phyloP scores from a whole-genome alignment of 1,284 basidiomycete species.

The Ustilago bromivora region DNA sequence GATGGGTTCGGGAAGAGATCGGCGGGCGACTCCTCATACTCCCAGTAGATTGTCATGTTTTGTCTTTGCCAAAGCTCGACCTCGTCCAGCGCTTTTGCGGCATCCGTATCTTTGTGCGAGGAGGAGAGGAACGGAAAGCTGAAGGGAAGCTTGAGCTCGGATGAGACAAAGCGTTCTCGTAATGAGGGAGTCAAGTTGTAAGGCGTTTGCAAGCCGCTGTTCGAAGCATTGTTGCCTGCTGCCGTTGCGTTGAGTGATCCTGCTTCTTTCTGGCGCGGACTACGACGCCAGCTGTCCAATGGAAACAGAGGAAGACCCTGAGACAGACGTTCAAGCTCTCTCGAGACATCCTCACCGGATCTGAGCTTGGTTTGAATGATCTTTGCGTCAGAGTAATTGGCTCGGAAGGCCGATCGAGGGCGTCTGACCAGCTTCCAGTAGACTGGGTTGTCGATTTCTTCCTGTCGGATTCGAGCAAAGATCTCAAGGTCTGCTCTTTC shows the following conservation, averaged over 20 bases:
- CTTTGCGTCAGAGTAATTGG: slow-evolving; percentile 30
- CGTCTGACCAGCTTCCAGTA: slow-evolving; percentile 34
- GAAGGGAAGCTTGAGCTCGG: slow-evolving; percentile 24
- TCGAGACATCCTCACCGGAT: slow-evolving; percentile 27
- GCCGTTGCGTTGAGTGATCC: not conserved
- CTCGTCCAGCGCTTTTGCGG: not conserved
- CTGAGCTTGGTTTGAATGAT: slow-evolving; percentile 26
- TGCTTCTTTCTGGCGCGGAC: not conserved
- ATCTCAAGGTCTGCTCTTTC: slow-evolving; percentile 30
- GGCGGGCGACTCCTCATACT: slow-evolving; percentile 28
- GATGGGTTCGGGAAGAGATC: slow-evolving; percentile 18
- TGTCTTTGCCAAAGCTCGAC: slow-evolving; percentile 37
- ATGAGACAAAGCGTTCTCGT: slow-evolving; percentile 18
- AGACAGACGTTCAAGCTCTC: slow-evolving; percentile 34
- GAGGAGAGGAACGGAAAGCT: slow-evolving; percentile 23
- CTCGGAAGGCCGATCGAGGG: slow-evolving; percentile 16
- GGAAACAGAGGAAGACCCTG: slow-evolving; percentile 31
- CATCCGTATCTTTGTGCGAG: slow-evolving; percentile 7
- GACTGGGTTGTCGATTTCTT: slow-evolving; percentile 23
- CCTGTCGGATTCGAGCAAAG: slow-evolving; percentile 18
- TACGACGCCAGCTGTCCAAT: slow-evolving; percentile 9
- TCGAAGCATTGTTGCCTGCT: not conserved
- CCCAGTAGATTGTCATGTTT: slow-evolving; percentile 31
- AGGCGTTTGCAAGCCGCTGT: slow-evolving; percentile 17
- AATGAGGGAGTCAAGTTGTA: slow-evolving; percentile 26